Base-by-base conservation (phyloP, 2,329 filamentous ascomycete genomes). In the Colletotrichum sansevieriae region DNA sequence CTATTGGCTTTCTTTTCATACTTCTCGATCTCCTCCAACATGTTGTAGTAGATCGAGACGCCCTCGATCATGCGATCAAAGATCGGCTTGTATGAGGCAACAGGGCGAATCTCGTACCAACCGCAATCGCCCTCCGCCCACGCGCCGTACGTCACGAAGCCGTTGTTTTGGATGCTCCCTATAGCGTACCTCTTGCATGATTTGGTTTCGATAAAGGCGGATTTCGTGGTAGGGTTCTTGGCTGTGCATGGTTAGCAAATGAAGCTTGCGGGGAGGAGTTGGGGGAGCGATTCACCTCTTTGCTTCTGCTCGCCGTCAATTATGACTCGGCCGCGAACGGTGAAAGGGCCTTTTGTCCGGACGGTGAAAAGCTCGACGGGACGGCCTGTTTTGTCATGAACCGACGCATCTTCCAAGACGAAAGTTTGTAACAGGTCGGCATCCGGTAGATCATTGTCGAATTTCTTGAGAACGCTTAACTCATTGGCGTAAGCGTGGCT, bases 111-210 rank as follows among this genome's bases (percentile, higher is more conserved):
- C 74, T 90, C 87, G 75, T 88, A 93, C 90, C 91, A 93, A 51
- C 90, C 91, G 12, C 89, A 85, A 62, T 82, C 77, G 43, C 89
- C 89, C 35, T 84, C 82, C 1, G 90, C 88, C 91, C 91, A 94
- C 35, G 92, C 81, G n/a, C 87, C 82, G 4, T 87, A 83, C 18
- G 33, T 55, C 18, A 55, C 52, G 52, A 37, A 55, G 13, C 33
- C 37, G 7, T 83, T 81, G 58, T 87, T 84, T 13, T 81, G 75
- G 29, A 80, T 79, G 49, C 81, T 79, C 54, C 86, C 86, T 37
- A 91, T 87, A 29, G 89, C 87, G 73, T 87, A 89, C 37, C 75
- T 74, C 2, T 72, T 71, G 25, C 82, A 83, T 39, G 83, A 79
- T n/a, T 81, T 78, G 60, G 92, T 82, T 71, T 91, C 86, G 69